Evolutionary conservation across 2,329 filamentous ascomycete genomes (phyloP), one percentile per base, ranked within the genome.

Genomic region (Colletotrichum agaves): DNA sequence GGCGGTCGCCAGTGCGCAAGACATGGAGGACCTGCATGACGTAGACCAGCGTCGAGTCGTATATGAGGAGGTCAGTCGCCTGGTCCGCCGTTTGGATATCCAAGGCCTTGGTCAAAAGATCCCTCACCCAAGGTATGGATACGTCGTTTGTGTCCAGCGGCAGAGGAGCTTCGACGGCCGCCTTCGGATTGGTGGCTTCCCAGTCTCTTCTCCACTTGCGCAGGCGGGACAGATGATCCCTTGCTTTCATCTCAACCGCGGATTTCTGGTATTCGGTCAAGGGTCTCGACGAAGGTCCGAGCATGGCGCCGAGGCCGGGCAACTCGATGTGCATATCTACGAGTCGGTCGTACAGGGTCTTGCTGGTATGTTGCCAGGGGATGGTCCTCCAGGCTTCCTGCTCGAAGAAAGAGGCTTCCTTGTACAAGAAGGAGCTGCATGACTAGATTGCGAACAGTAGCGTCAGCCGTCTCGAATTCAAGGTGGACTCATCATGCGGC

Each of bases 11-110:
- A 4, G 50, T 58, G 12, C 52, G 23, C 21, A 63, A 27, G 7
- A 58, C 7, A 13, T 12, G 41, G 12, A 41, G 12, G 2, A 64
- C 15, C 12, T 58, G 61, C 50, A 44, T 63, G 3, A 67, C 39
- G 8, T 63, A 61, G 3, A 57, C 27, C 4, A 67, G 12, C 1
- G 60, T 37, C 21, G 63, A 41, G 23, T 67, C 64, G 15, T 67
- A 67, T 10, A 67, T 64, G 7, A 63, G 39, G 2, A 67, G 23
- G 31, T 67, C 50, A 8, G 27, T 39, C 4, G 63, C 63, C 12
- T 58, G 63, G 3, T 58, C 23, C 1, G 52, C 33, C 0, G 50
- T 50, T 17, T 52, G 33, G 2, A 43, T 13, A 3, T 41, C 17
- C n/a, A 67, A 11, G 15, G 63, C 43, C 12, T 33, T 47, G 8